These are phyloP conservation scores for Capronia epimyces DNA, from an alignment of 2,329 filamentous ascomycete species.

Conservation along the genomic window DNA sequence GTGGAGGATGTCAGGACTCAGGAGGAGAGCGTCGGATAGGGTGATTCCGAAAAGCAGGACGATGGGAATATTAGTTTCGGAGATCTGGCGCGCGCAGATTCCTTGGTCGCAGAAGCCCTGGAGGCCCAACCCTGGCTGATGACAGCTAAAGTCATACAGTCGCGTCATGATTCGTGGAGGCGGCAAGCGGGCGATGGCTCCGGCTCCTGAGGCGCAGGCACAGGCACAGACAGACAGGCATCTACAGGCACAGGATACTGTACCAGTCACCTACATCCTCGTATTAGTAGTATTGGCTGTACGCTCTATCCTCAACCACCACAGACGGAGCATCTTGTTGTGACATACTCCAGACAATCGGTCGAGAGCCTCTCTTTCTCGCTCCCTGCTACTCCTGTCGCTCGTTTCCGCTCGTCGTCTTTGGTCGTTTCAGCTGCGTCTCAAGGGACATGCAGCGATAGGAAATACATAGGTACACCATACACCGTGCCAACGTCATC, in stretches of 20 bases:
- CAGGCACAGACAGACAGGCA: no score
- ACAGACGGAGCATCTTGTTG: no score
- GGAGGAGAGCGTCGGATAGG: background rate
- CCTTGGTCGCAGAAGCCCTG: background rate
- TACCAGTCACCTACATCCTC: no score
- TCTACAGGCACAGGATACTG: no score
- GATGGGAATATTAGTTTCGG: background rate
- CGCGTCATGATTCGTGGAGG: constrained; percentile 5
- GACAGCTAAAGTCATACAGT: background rate
- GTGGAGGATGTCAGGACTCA: no score
- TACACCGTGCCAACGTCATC: background rate
- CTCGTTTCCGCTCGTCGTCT: background rate
- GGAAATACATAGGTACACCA: no score
- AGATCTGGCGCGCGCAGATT: background rate
- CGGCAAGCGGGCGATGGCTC: no score
- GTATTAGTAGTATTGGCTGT: no score
- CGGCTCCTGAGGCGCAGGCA: background rate
- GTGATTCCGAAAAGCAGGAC: background rate
- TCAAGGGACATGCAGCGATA: constrained; percentile 4
- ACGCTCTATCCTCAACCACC: no score
- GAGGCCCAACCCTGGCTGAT: background rate
- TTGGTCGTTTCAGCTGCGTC: constrained; percentile 13
- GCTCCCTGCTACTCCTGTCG: background rate
- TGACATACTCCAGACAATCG: background rate
- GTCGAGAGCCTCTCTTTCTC: background rate